Percentiles rank a stretch among this genome's conserved stretches.
These are phyloP conservation scores for Pseudogymnoascus sp. DNA, from an alignment of 2,329 filamentous ascomycete species.

Conservation along the genomic window DNA sequence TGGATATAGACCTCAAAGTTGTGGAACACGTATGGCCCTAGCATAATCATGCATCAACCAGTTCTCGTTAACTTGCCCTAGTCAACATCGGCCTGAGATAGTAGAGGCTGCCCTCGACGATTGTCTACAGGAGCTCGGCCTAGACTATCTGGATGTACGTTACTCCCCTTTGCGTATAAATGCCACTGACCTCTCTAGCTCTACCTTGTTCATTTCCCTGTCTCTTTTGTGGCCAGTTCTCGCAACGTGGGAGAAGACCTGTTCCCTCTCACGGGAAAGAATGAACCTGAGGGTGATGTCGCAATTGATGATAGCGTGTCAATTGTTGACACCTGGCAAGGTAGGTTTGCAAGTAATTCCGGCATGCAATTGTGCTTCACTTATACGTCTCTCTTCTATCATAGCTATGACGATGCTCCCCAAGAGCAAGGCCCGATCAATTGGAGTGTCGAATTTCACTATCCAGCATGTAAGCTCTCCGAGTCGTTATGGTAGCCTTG, in stretches of 20 bases:
- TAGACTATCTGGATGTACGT: conserved; percentile 51
- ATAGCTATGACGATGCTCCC: conserved; percentile 49
- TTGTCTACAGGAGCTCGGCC: conserved; percentile 48
- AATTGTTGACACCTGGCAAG: conserved; percentile 41
- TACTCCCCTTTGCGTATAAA: neutral
- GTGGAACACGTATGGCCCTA: conserved; percentile 42
- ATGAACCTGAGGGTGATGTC: conserved; percentile 30
- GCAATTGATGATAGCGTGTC: conserved; percentile 41
- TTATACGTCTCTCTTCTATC: neutral
- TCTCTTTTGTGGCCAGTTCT: conserved; percentile 33
- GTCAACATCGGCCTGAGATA: conserved; percentile 55
- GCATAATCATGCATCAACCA: neutral
- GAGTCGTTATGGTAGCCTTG: conserved; percentile 5
- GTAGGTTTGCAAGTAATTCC: conserved; percentile 20
- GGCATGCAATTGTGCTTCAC: conserved; percentile 23
- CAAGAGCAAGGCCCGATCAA: conserved; percentile 56
- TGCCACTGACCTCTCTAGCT: conserved; percentile 33
- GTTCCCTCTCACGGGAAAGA: conserved; percentile 40
- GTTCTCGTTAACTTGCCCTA: neutral
- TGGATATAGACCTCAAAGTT: conserved; percentile 56
- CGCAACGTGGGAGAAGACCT: conserved; percentile 33
- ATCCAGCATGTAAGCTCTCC: conserved; percentile 40
- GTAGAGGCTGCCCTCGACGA: conserved; percentile 51
- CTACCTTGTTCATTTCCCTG: conserved; percentile 60
- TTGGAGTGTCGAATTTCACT: conserved; percentile 69